Evolutionary conservation across 1,284 basidiomycete species (phyloP).

Genomic region (Marasmius tenuissimus): DNA sequence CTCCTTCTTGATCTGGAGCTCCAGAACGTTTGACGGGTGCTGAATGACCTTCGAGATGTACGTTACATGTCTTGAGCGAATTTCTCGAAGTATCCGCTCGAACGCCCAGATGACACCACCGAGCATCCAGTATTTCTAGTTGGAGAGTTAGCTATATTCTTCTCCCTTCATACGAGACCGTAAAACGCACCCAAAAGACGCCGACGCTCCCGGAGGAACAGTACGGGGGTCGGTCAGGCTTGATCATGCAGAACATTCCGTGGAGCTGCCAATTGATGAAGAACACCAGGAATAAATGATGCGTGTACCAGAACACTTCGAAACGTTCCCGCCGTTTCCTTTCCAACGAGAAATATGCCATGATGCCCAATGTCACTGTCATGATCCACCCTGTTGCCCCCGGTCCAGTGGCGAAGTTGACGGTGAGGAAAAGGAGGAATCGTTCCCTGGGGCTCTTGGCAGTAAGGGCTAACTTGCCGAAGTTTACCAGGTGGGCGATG

Average conservation of each 20-base stretch:
- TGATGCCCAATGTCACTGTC: conserved; percentile 67
- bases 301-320: conserved; percentile 88
- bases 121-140: conserved; percentile 83
- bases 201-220: conserved; percentile 85
- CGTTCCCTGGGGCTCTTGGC: conserved; percentile 54
- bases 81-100: conserved; percentile 86
- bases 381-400: conserved; percentile 93
- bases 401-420: conserved; percentile 86
- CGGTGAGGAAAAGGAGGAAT: conserved; percentile 65
- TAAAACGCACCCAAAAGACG: conserved; percentile 81
- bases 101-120: conserved; percentile 83
- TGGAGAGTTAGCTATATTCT: conserved; percentile 1
- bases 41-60: conserved; percentile 92
- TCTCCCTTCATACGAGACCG: conserved; percentile 8
- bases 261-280: conserved; percentile 92
- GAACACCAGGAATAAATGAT: conserved; percentile 87
- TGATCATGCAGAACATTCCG: conserved; percentile 93
- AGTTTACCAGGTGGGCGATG: conserved; percentile 80
- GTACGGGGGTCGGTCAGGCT: conserved; percentile 84
- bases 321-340: conserved; percentile 73
- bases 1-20: conserved; percentile 94
- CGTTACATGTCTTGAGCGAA: conserved; percentile 84
- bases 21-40: conserved; percentile 87
- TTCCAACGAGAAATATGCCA: conserved; percentile 83
- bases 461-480: conserved; percentile 63